phyloP scores from a whole-genome alignment of 768 basidiomycete species.

The Termitomyces sp. region DNA sequence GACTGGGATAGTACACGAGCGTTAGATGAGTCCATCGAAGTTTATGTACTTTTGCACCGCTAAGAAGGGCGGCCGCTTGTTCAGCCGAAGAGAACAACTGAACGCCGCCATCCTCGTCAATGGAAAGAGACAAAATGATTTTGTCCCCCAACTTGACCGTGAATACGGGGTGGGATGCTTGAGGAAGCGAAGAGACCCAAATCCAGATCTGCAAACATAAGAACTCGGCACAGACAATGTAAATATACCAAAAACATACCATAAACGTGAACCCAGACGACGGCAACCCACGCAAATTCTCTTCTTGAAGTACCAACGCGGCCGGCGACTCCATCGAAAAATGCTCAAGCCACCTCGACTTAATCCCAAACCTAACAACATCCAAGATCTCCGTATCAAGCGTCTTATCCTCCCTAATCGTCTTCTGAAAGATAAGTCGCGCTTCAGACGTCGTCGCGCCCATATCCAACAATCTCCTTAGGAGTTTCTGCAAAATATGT shows the following conservation, averaged over 20 bases:
- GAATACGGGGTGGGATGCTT: conserved; percentile 34
- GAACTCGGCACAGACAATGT: background rate
- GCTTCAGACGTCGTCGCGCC: conserved; percentile 65
- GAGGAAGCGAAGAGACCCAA: conserved; percentile 41
- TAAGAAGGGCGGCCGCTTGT: conserved; percentile 37
- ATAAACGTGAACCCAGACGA: conserved; percentile 68
- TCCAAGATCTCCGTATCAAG: conserved; percentile 68
- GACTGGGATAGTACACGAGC: conserved; percentile 62
- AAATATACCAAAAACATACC: conserved; percentile 32
- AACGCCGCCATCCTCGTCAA: conserved; percentile 57
- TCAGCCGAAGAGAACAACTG: conserved; percentile 40
- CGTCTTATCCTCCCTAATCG: conserved; percentile 43
- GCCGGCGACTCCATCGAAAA: conserved; percentile 63
- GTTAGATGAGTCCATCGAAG: conserved; percentile 72
- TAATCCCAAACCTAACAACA: conserved; percentile 66
- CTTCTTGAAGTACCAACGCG: conserved; percentile 44
- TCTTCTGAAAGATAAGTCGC: conserved; percentile 58
- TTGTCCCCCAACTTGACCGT: conserved; percentile 24
- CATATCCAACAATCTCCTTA: conserved; percentile 71
- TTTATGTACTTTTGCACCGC: conserved; percentile 44
- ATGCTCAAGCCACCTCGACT: conserved; percentile 76
- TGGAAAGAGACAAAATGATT: conserved; percentile 37
- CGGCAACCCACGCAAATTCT: conserved; percentile 52
- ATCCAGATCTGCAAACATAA: conserved; percentile 40
- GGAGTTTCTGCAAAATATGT: conserved; percentile 54